A percentile compares a stretch with the other conserved stretches of the same genome.
phyloP scores from a whole-genome alignment of 2,329 filamentous ascomycete species.

The Cytospora leucostoma region DNA sequence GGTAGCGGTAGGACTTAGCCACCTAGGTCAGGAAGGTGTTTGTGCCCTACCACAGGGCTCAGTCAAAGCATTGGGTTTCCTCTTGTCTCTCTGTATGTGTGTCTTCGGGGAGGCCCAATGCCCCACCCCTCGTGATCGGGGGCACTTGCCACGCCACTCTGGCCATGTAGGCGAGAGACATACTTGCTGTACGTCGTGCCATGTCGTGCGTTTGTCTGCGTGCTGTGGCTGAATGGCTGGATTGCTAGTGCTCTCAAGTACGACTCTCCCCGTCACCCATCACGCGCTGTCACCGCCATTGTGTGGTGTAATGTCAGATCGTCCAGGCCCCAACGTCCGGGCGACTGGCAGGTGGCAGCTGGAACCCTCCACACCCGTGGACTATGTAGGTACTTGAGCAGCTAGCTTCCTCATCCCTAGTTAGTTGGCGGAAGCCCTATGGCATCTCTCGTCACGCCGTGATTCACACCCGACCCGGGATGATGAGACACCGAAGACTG shows the following conservation, averaged over 20 bases:
- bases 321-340: constrained; percentile 14
- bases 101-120: not conserved
- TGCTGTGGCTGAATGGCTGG: constrained; percentile 2
- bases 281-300: constrained; percentile 21
- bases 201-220: constrained; percentile 9
- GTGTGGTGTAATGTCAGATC: constrained; percentile 17
- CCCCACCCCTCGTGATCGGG: not conserved
- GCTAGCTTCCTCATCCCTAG: too few species aligned
- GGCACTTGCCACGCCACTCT: not conserved
- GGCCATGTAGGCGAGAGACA: constrained; percentile 9
- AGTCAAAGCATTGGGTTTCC: constrained; percentile 5
- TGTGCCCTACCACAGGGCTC: constrained; percentile 1
- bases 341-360: constrained; percentile 17
- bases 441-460: too few species aligned
- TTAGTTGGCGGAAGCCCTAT: too few species aligned
- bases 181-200: constrained; percentile 9
- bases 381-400: not conserved
- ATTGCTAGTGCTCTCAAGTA: not conserved
- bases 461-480: too few species aligned
- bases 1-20: constrained; percentile 1
- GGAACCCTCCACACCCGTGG: constrained; percentile 1
- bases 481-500: too few species aligned
- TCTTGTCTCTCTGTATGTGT: constrained; percentile 1
- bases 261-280: not conserved
- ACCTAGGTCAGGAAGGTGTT: not conserved